Evolutionary conservation across 2,329 filamentous ascomycete species (phyloP).

Genomic region (Hypoxylon sp.): DNA sequence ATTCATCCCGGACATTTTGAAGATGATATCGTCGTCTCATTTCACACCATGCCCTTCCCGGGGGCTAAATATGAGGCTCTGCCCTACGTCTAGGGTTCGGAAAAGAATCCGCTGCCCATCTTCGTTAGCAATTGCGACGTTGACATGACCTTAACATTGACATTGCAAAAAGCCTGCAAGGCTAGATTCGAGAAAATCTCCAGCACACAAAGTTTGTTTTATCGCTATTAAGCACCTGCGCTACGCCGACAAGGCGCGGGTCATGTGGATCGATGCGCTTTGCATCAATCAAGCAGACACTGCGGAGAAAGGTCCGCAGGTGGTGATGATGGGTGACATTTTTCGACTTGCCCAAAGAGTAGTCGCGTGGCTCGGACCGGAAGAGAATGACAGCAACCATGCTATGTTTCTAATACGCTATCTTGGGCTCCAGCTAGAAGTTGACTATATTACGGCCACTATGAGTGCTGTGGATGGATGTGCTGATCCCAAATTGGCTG

Average conservation of each 20-base stretch:
- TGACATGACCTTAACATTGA: not conserved
- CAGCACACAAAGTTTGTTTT: conserved; percentile 11
- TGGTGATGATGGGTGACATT: conserved; percentile 42
- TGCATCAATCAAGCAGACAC: conserved; percentile 43
- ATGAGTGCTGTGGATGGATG: conserved; percentile 11
- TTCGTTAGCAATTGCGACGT: not conserved
- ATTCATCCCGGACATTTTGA: conserved; percentile 17
- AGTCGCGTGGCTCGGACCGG: conserved; percentile 41
- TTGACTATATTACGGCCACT: not conserved
- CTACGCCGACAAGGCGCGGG: conserved; percentile 4
- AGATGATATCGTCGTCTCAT: conserved; percentile 21
- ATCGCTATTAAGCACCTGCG: conserved; percentile 28
- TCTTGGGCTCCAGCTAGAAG: conserved; percentile 20
- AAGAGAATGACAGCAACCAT: conserved; percentile 26
- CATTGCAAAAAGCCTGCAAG: not conserved
- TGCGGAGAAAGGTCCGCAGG: conserved; percentile 34
- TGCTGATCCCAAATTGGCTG: conserved; percentile 6
- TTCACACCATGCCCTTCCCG: conserved; percentile 8
- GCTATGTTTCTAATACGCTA: conserved; percentile 29
- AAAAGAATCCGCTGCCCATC: not conserved
- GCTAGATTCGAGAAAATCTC: not conserved
- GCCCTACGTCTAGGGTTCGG: conserved; percentile 25
- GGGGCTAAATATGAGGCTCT: conserved; percentile 26
- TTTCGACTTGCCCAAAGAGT: conserved; percentile 37
- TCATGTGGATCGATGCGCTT: conserved; percentile 44